Percentiles rank a stretch among this genome's conserved stretches.
These are phyloP conservation scores for Raphanus hybrid DNA, from an alignment of 441 rosid genomes.

Conservation along the genomic window DNA sequence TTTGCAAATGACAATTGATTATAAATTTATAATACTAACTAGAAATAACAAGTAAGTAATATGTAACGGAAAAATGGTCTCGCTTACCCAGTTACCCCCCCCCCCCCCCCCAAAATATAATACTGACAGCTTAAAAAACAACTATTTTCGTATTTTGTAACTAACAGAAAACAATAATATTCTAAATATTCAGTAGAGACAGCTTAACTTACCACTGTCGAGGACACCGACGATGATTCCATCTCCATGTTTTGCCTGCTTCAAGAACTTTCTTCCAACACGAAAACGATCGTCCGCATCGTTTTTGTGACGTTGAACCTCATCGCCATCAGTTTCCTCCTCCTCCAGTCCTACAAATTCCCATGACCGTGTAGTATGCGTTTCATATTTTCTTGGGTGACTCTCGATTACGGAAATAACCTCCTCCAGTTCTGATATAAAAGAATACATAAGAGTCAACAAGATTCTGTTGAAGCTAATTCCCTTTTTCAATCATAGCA, in stretches of 20 bases:
- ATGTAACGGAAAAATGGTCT: not conserved
- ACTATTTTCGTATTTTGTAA: not conserved
- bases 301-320: not conserved
- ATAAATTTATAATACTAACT: not conserved
- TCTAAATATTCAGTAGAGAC: constrained; percentile 4
- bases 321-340: constrained; percentile 34
- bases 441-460: not conserved
- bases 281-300: constrained; percentile 41
- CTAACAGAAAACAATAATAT: constrained; percentile 21
- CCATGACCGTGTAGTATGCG: constrained; percentile 88
- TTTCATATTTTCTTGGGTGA: constrained; percentile 51
- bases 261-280: constrained; percentile 43
- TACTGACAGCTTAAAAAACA: not conserved
- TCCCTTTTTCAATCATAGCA: not conserved
- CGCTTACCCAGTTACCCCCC: not conserved
- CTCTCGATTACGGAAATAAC: constrained; percentile 60
- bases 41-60: not conserved
- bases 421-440: constrained; percentile 51
- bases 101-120: not conserved
- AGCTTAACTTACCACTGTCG: constrained; percentile 64
- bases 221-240: constrained; percentile 67
- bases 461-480: not conserved
- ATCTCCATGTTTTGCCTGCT: constrained; percentile 68
- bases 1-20: not conserved
- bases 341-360: constrained; percentile 70